Conservation (phyloP, 257 asterid genomes). For the Striga asiatica region DNA sequence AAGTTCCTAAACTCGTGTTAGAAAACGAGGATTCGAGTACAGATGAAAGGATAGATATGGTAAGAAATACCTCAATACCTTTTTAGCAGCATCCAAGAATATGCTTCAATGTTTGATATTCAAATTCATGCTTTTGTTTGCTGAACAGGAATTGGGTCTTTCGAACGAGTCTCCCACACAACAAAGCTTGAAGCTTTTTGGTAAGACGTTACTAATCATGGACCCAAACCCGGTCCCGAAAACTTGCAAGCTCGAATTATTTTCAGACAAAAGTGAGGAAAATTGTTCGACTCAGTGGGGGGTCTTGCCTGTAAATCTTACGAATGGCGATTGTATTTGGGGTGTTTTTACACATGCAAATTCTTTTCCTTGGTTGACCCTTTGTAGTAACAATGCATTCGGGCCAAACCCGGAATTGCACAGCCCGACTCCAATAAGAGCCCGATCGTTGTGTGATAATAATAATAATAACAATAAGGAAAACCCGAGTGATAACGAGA, state of each 20-base stretch:
- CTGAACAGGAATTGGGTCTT: constrained; percentile 41
- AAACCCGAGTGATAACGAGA: constrained; percentile 14
- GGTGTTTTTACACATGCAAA: not conserved
- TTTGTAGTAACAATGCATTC: too few species aligned
- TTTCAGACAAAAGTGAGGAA: constrained; percentile 16
- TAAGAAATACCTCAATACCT: too few species aligned
- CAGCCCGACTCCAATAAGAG: constrained; percentile 49
- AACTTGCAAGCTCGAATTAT: constrained; percentile 22
- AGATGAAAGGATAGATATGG: constrained; percentile 39
- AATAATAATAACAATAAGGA: too few species aligned
- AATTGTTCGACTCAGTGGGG: constrained; percentile 19
- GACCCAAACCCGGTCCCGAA: constrained; percentile 26
- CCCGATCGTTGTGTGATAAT: constrained; percentile 10
- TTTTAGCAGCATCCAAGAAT: too few species aligned
- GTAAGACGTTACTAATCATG: constrained; percentile 52
- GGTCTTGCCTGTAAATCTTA: constrained; percentile 22
- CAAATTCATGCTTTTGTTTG: not conserved
- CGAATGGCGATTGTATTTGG: not conserved
- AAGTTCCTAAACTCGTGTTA: constrained; percentile 18
- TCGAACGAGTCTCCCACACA: constrained; percentile 36
- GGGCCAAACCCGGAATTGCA: constrained; percentile 27
- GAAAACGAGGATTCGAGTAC: constrained; percentile 31
- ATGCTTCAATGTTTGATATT: too few species aligned
- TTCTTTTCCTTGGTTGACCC: constrained; percentile 33
- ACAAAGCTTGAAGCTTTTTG: constrained; percentile 70